Conservation (phyloP, 202 grass and related monocot species). For the Eragrostis tef region DNA sequence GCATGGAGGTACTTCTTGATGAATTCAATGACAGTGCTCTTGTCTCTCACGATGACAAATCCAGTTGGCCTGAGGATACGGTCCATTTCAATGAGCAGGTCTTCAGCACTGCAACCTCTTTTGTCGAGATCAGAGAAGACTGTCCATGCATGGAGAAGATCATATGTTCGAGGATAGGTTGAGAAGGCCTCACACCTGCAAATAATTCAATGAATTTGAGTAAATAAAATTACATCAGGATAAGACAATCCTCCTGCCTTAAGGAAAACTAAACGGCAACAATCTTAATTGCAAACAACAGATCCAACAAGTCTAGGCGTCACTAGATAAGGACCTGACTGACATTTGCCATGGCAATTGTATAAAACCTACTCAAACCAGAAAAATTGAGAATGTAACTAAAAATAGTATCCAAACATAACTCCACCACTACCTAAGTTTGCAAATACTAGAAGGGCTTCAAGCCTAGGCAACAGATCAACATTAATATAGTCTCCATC, state of each 20-base stretch:
- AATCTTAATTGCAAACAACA: conserved; percentile 18
- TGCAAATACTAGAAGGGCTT: conserved; percentile 37
- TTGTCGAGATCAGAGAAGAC: conserved; percentile 93
- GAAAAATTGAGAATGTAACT: conserved; percentile 24
- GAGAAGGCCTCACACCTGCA: conserved; percentile 95
- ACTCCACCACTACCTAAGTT: conserved; percentile 8
- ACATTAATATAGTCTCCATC: too few relatives aligned
- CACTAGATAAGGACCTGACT: background rate
- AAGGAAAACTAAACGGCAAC: conserved; percentile 15
- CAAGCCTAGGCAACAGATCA: background rate
- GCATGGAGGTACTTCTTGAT: conserved; percentile 78
- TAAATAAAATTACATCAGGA: conserved; percentile 14
- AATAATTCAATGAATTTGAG: conserved; percentile 34
- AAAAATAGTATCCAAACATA: conserved; percentile 9
- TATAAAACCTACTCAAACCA: background rate
- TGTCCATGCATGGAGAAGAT: conserved; percentile 99
- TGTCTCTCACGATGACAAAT: conserved; percentile 86
- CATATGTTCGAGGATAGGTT: conserved; percentile 96
- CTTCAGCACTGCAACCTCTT: conserved; percentile 89
- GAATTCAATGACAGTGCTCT: conserved; percentile 62
- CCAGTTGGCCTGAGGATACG: conserved; percentile 84
- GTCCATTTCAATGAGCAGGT: conserved; percentile 94
- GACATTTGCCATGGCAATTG: conserved; percentile 22
- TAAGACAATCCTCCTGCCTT: background rate
- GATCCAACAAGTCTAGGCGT: conserved; percentile 16